Evolutionary conservation across 345 rosid genomes (phyloP).

Genomic region (Eucalyptus pauciflora): DNA sequence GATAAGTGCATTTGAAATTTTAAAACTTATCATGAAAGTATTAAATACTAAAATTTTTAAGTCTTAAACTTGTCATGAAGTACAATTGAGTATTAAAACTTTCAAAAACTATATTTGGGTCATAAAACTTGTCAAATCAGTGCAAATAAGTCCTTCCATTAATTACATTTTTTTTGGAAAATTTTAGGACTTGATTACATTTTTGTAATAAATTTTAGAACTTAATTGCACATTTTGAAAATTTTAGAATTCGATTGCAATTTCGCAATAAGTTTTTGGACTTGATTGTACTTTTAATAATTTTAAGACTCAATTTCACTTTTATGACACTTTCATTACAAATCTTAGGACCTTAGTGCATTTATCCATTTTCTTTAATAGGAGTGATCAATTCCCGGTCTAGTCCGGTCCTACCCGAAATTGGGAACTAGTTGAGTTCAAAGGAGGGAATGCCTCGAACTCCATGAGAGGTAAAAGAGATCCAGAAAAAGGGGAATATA

Average conservation of each 20-base stretch:
- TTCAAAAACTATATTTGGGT: too few relatives aligned
- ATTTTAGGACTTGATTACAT: too few relatives aligned
- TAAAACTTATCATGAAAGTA: too few relatives aligned
- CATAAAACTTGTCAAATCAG: neutral
- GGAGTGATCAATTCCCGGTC: neutral
- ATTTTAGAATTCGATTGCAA: too few relatives aligned
- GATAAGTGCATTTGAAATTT: neutral
- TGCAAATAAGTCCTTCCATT: neutral
- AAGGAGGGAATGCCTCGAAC: neutral
- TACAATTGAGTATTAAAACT: too few relatives aligned
- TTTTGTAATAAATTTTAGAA: too few relatives aligned
- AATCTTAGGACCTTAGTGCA: neutral
- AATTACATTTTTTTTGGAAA: too few relatives aligned
- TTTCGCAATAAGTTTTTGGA: neutral
- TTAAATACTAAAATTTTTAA: too few relatives aligned
- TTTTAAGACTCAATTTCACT: too few relatives aligned
- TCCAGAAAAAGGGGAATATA: neutral
- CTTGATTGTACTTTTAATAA: too few relatives aligned
- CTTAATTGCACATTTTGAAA: neutral
- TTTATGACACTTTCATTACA: neutral
- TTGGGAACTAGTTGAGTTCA: neutral
- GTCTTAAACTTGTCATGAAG: neutral
- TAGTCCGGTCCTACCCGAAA: too few relatives aligned
- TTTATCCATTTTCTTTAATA: neutral
- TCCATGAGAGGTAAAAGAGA: neutral